Percentiles rank a stretch among this genome's conserved stretches.
These are phyloP conservation scores for Zymoseptoria brevis DNA, from an alignment of 2,329 filamentous ascomycete genomes.

Conservation along the genomic window DNA sequence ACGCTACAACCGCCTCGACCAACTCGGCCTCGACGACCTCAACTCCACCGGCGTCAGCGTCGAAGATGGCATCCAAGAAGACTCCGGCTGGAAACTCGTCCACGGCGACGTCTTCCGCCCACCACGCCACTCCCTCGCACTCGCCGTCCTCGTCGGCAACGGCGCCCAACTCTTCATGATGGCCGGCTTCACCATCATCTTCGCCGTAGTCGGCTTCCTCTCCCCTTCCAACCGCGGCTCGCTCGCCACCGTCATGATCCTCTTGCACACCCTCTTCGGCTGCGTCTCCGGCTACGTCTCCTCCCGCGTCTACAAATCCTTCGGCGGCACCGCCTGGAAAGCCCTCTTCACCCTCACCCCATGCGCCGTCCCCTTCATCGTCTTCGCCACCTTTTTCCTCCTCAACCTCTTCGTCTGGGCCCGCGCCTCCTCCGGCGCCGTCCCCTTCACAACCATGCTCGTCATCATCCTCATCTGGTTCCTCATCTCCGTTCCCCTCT, in stretches of 20 bases:
- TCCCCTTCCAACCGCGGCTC: slow-evolving; percentile 94
- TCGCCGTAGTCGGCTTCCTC: slow-evolving; percentile 87
- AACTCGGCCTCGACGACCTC: slow-evolving; percentile 83
- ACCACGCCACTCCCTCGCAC: slow-evolving; percentile 70
- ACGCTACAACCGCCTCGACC: slow-evolving; percentile 88
- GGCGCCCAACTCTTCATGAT: slow-evolving; percentile 96
- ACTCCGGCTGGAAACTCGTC: slow-evolving; percentile 97
- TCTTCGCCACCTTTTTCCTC: slow-evolving; percentile 84
- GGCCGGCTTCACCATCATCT: slow-evolving; percentile 87
- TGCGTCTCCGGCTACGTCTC: slow-evolving; percentile 89
- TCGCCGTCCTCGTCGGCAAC: slow-evolving; percentile 84
- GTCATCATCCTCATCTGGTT: slow-evolving; percentile 94
- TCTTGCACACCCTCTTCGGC: slow-evolving; percentile 87
- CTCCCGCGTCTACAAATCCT: slow-evolving; percentile 85
- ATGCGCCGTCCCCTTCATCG: slow-evolving; percentile 72
- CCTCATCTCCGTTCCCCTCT: slow-evolving; percentile 86
- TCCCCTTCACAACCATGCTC: slow-evolving; percentile 95
- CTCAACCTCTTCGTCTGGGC: slow-evolving; percentile 96
- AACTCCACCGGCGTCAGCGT: slow-evolving; percentile 55
- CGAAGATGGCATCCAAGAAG: slow-evolving; percentile 91
- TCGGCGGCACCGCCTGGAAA: slow-evolving; percentile 91
- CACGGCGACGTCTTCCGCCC: slow-evolving; percentile 95
- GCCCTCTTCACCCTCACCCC: slow-evolving; percentile 85
- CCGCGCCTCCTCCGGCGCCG: slow-evolving; percentile 82
- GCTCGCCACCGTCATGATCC: slow-evolving; percentile 82